These are phyloP conservation scores for Cydonia oblonga DNA, from an alignment of 331 rosid species.

Conservation along the genomic window DNA sequence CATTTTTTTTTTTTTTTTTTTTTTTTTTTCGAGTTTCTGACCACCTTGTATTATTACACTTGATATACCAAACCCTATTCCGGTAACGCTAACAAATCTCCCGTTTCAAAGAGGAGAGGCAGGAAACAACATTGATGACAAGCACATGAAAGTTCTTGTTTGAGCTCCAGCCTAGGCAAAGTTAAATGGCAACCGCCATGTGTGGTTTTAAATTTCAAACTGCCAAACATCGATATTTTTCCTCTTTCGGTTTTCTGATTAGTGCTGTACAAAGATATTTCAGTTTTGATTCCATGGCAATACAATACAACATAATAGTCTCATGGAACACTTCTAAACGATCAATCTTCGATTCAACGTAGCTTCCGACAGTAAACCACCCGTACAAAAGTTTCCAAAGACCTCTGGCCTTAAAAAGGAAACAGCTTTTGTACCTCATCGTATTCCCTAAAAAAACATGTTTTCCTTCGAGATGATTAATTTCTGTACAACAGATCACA, in stretches of 20 bases:
- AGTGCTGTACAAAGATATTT: constrained; percentile 1
- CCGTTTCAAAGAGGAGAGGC: neutral
- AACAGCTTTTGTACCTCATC: constrained; percentile 1
- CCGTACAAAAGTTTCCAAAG: neutral
- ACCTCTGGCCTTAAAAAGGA: neutral
- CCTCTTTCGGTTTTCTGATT: neutral
- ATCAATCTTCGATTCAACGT: neutral
- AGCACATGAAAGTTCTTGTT: neutral
- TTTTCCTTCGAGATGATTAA: constrained; percentile 16
- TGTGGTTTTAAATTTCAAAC: neutral
- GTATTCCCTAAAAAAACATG: neutral
- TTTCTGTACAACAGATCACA: constrained; percentile 55
- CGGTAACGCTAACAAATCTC: too few relatives aligned
- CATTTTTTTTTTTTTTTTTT: too few relatives aligned
- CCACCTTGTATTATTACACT: too few relatives aligned
- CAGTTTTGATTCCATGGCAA: neutral
- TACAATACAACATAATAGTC: neutral
- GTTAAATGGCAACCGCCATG: neutral
- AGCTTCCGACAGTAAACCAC: neutral
- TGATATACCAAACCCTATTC: too few relatives aligned
- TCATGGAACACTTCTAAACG: neutral
- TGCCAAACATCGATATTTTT: neutral
- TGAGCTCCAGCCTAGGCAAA: neutral
- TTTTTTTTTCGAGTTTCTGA: too few relatives aligned
- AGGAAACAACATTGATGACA: neutral